Percentiles rank a stretch among this genome's conserved stretches.
phyloP scores from a whole-genome alignment of 805 yeast species.

The Starmera quercuum region DNA sequence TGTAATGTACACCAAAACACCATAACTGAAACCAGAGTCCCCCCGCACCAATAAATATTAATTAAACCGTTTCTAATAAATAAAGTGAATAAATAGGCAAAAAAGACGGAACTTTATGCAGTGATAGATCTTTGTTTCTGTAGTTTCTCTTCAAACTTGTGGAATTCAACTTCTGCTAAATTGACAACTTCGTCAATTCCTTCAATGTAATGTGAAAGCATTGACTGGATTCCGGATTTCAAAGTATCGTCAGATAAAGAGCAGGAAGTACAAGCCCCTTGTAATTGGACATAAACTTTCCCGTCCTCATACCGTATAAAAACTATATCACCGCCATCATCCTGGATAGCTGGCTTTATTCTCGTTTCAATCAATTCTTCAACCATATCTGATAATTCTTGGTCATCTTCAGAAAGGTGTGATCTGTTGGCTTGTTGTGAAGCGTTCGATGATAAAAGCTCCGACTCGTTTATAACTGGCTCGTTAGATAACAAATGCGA shows the following conservation, averaged over 20 bases:
- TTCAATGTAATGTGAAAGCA: constrained; percentile 94
- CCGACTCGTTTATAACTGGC: constrained; percentile 14
- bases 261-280: constrained; percentile 95
- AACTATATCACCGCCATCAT: constrained; percentile 96
- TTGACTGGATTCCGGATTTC: constrained; percentile 93
- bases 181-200: constrained; percentile 76
- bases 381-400: constrained; percentile 81
- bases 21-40: too few relatives aligned
- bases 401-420: constrained; percentile 49
- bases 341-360: constrained; percentile 95
- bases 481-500: constrained; percentile 23
- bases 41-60: too few relatives aligned
- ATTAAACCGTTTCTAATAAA: too few relatives aligned
- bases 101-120: constrained; percentile 37
- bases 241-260: constrained; percentile 86
- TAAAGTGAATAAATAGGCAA: too few relatives aligned
- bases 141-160: constrained; percentile 20
- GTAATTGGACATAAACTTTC: constrained; percentile 76
- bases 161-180: constrained; percentile 21
- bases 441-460: neutral
- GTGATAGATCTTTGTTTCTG: constrained; percentile 12
- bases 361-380: constrained; percentile 90
- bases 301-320: constrained; percentile 84
- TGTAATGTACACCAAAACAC: too few relatives aligned
- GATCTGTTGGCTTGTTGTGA: neutral